Evolutionary conservation across 78 protist species (phyloP), one percentile per base, ranked within the genome.

Genomic region (Dictyostelium purpureum): DNA sequence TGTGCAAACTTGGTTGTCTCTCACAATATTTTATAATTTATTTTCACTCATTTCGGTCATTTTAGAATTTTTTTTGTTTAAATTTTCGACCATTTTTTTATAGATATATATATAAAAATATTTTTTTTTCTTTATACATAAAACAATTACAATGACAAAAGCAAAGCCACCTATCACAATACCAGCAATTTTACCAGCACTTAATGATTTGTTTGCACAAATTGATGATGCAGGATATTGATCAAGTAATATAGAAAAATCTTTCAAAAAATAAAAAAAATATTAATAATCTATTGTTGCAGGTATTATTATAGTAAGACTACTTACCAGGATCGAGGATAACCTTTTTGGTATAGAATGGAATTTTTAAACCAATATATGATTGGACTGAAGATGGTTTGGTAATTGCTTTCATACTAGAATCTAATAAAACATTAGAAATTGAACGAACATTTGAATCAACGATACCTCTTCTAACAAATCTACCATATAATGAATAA

Each of bases 251-350:
- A 54, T 38, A 2, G 83, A 40, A 33, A 77, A 77, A 56, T 77
- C n/a, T n/a, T n/a, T n/a, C n/a, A n/a, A n/a, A n/a, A n/a, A n/a
- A n/a, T n/a, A n/a, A n/a, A n/a, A n/a, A n/a, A n/a, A n/a, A n/a
- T n/a, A n/a, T n/a, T n/a, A n/a, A n/a, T n/a, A n/a, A n/a, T n/a
- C n/a, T n/a, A n/a, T n/a, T n/a, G n/a, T n/a, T n/a, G n/a, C n/a
- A n/a, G n/a, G n/a, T n/a, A n/a, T n/a, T n/a, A n/a, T n/a, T n/a
- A n/a, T n/a, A n/a, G n/a, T n/a, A n/a, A n/a, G n/a, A n/a, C n/a
- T n/a, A n/a, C n/a, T n/a, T n/a, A 56, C 59, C 83, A 7, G 83
- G 83, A 45, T 77, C 83, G 6, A 77, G 43, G 6, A 42, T 21
- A 18, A 57, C 31, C 35, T 33, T 19, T 37, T 9, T 2, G 56